Evolutionary conservation across 345 rosid species (phyloP).

Genomic region (Salix purpurea): DNA sequence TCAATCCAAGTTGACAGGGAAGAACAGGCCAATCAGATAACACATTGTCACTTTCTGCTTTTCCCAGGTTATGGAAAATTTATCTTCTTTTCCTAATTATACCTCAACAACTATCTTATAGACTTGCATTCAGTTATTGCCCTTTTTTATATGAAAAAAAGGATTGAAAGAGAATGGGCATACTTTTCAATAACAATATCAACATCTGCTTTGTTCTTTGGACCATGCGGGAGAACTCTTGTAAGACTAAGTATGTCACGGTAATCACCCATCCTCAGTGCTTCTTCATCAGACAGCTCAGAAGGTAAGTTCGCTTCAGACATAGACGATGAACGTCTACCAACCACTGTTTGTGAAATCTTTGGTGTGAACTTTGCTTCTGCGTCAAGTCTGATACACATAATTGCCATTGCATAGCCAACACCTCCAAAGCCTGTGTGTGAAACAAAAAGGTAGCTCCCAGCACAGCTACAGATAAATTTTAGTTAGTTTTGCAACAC

Average conservation of each 20-base stretch:
- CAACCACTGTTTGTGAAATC: constrained; percentile 25
- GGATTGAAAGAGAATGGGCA: not conserved
- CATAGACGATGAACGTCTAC: constrained; percentile 25
- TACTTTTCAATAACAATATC: constrained; percentile 70
- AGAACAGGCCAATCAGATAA: not conserved
- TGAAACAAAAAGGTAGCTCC: constrained; percentile 78
- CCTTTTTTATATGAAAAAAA: not conserved
- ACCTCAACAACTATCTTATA: not conserved
- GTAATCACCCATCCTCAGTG: constrained; percentile 81
- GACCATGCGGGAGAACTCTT: constrained; percentile 86
- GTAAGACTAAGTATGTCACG: constrained; percentile 95
- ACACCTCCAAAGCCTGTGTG: constrained; percentile 94
- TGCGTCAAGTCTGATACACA: constrained; percentile 67
- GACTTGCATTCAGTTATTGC: not conserved
- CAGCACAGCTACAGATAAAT: constrained; percentile 48
- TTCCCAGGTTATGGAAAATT: not conserved
- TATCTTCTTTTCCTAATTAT: not conserved
- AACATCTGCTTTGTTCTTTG: constrained; percentile 85
- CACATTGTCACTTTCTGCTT: not conserved
- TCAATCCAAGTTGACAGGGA: not conserved
- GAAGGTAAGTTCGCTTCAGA: constrained; percentile 38
- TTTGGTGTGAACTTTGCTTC: constrained; percentile 36
- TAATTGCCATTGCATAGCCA: constrained; percentile 85
- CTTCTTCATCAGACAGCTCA: constrained; percentile 63
- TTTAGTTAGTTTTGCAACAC: constrained; percentile 2